A percentile compares a stretch with the other conserved stretches of the same genome.
phyloP scores from a whole-genome alignment of 768 basidiomycete species.

The Boletellus ananas region DNA sequence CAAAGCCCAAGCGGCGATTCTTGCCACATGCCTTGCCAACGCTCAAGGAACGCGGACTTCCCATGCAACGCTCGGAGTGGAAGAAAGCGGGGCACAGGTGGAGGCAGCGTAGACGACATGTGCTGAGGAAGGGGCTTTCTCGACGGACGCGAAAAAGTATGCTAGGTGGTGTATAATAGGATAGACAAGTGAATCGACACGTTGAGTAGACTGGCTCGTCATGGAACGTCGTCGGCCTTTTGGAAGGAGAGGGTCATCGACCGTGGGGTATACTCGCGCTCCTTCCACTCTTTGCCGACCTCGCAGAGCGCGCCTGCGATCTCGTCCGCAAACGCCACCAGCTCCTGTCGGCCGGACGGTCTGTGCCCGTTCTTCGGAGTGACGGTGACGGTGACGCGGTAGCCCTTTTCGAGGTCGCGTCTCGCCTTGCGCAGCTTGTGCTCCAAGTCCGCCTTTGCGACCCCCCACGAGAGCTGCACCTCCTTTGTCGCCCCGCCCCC shows the following conservation, averaged over 20 bases:
- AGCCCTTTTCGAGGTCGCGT: conserved; percentile 57
- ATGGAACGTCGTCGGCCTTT: conserved; percentile 20
- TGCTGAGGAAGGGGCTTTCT: not conserved
- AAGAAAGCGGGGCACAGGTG: conserved; percentile 19
- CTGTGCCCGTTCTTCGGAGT: conserved; percentile 44
- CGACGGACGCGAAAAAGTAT: conserved; percentile 25
- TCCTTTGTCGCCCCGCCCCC: conserved; percentile 48
- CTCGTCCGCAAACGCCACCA: conserved; percentile 43
- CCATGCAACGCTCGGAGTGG: conserved; percentile 27
- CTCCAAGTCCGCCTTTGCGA: conserved; percentile 52
- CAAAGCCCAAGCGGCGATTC: conserved; percentile 18
- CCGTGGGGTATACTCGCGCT: conserved; percentile 36
- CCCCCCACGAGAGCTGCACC: conserved; percentile 69
- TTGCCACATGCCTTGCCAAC: conserved; percentile 24
- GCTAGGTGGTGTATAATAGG: conserved; percentile 22
- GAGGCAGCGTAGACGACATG: conserved; percentile 15
- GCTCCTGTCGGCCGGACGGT: conserved; percentile 35
- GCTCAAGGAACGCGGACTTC: conserved; percentile 34
- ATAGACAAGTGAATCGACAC: conserved; percentile 6
- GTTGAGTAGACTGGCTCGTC: not conserved
- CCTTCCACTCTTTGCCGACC: conserved; percentile 52
- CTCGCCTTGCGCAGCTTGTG: conserved; percentile 63
- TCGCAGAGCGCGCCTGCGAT: conserved; percentile 43
- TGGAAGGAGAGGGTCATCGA: conserved; percentile 45
- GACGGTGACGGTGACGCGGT: conserved; percentile 54